Evolutionary conservation across 495 filamentous ascomycete species (phyloP), one percentile per base, ranked within the genome.

Genomic region (Jackrogersella multiformis): DNA sequence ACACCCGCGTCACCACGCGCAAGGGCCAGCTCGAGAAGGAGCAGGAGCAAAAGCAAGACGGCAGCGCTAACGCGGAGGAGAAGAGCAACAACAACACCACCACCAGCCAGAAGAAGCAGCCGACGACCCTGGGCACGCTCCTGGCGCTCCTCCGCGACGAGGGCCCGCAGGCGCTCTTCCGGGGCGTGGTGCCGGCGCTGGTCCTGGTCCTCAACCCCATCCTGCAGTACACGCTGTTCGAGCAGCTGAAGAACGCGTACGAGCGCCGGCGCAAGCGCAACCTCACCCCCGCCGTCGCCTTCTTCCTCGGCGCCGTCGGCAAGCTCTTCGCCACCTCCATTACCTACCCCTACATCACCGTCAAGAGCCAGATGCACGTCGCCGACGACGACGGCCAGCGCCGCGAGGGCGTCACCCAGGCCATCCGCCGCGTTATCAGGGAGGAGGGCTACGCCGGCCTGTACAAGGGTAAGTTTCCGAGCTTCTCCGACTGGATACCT

Each of bases 181-280:
- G 93, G 1, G 95, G 95, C 20, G 94, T 99, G 24, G 83, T 97
- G 38, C 95, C 95, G 12, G 95, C 96, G 1, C 82, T 99, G 46
- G 86, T 99, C 56, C 78, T 99, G 53, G 95, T 99, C 55, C 91
- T 97, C 75, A 99, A 99, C 78, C 95, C 95, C 1, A 99, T 99
- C 63, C 79, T 99, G 64, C 96, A 98, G 79, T 99, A 99, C 73
- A 99, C 96, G 13, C 90, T 99, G 45, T 99, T 97, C 67, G 95
- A 99, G 83, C 94, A 97, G 80, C 79, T 99, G 80, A 97, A 97
- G 84, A 86, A 87, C 64, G 52, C 73, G 6, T 70, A 82, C 63
- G 84, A 87, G 72, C 60, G 69, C 46, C 60, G 70, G 23, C 80
- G 78, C 71, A 74, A 76, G 73, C 71, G 77, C 53, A 78, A 80